Base-by-base conservation (phyloP, 2,329 filamentous ascomycete species). In the Colletotrichum sp. region DNA sequence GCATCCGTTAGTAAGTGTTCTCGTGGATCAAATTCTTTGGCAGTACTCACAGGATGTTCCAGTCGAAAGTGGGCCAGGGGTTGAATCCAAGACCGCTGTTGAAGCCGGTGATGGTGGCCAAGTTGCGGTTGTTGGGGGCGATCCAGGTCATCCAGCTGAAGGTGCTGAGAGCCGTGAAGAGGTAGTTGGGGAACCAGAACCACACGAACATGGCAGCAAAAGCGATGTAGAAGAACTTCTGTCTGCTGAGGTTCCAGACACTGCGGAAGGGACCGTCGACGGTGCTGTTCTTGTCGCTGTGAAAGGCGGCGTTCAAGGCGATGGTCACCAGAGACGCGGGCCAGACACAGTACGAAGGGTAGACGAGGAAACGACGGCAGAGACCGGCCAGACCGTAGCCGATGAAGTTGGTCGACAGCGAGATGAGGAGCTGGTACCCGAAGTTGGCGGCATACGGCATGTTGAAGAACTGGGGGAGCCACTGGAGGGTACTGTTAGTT, bases 71-170 rank as follows among this genome's bases (percentile, higher is more conserved):
- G 6, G 80, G 78, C 16, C 73, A 72, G 11, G 78, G 79, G 70
- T 80, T 80, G 61, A 81, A 47, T 3, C 81, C 82, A 9, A 83
- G 72, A 29, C 81, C 82, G 34, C 77, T 80, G 33, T 77, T 77
- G 47, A 77, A 78, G 24, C 82, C 81, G 24, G 78, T 78, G 29
- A 81, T 71, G 18, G 78, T 76, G n/a, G 72, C 75, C 13, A 83
- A 75, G 54, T 79, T 71, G 21, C 76, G 58, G 63, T 82, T 83
- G n/a, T 79, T 73, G 8, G 85, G 85, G 0, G 82, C 80, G 63
- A 88, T 87, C 86, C 86, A 88, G 6, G 83, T 83, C 71, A 87
- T 81, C 84, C 85, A 88, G 78, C 82, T 85, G 76, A 88, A 88
- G 62, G 80, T 74, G 63, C 81, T 83, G 18, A 88, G 78, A 7